phyloP scores from a whole-genome alignment of 208 protist genomes.

The Leishmania braziliensis region DNA sequence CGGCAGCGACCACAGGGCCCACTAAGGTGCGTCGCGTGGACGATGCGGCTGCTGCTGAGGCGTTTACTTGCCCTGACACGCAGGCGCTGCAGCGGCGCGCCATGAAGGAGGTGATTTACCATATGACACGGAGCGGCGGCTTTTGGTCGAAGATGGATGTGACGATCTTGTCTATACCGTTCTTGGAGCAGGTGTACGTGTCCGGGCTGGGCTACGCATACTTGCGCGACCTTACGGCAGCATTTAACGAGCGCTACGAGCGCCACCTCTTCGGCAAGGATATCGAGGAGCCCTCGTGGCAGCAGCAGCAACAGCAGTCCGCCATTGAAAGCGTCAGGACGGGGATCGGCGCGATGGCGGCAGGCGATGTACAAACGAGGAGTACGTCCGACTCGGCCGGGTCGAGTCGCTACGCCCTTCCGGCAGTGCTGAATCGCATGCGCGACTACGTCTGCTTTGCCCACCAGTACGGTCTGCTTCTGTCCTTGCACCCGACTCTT shows the following conservation, averaged over 20 bases:
- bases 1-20: not conserved
- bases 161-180: conserved; percentile 63
- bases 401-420: conserved; percentile 17
- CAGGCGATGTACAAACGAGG: not conserved
- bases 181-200: conserved; percentile 66
- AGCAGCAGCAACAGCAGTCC: conserved; percentile 4
- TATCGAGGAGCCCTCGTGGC: conserved; percentile 19
- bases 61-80: not conserved
- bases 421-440: conserved; percentile 39
- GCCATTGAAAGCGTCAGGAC: not conserved
- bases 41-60: not conserved
- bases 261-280: conserved; percentile 53
- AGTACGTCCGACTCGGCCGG: not conserved
- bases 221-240: conserved; percentile 66
- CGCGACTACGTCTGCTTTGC: conserved; percentile 82
- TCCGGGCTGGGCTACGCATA: conserved; percentile 60
- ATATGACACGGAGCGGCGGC: conserved; percentile 33
- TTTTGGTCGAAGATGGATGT: conserved; percentile 56
- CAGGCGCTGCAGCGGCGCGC: conserved; percentile 52
- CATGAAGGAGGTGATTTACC: conserved; percentile 76
- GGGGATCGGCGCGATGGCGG: not conserved
- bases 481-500: conserved; percentile 59
- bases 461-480: conserved; percentile 50
- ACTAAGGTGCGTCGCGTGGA: not conserved
- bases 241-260: conserved; percentile 73